Percentiles rank a stretch among this genome's conserved stretches.
Conservation (phyloP, 164 flowering plant species). For the Nymphaea colorata region DNA sequence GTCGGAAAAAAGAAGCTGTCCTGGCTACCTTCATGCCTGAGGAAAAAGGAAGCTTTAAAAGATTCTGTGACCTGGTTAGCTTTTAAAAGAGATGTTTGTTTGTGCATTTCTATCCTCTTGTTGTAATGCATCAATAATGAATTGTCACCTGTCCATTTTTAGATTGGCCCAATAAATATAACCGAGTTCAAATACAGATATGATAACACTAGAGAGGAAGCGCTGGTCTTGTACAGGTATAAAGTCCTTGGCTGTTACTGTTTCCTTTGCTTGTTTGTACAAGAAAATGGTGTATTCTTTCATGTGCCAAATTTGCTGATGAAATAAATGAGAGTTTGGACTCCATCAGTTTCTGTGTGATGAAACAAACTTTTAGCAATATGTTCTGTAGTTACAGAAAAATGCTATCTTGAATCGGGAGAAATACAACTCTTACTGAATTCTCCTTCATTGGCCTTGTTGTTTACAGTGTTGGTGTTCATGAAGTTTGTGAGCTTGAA, state of each 20-base stretch:
- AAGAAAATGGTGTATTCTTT: not conserved
- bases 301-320: not conserved
- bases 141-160: conserved; percentile 7
- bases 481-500: conserved; percentile 53
- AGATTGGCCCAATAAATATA: conserved; percentile 87
- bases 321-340: not conserved
- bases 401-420: not conserved
- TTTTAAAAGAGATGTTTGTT: not conserved
- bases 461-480: conserved; percentile 81
- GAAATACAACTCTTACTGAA: too few relatives aligned
- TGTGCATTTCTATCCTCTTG: not conserved
- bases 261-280: not conserved
- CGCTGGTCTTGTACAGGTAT: conserved; percentile 82
- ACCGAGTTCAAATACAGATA: conserved; percentile 91
- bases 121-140: not conserved
- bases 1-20: conserved; percentile 89
- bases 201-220: conserved; percentile 34
- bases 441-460: not conserved
- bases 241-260: not conserved
- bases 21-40: conserved; percentile 86
- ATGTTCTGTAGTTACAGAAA: not conserved
- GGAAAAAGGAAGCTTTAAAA: conserved; percentile 75
- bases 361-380: too few relatives aligned
- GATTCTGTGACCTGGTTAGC: conserved; percentile 50
- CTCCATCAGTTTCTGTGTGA: too few relatives aligned